Conservation (phyloP, 139 green algal species). For the Chlorella sp. region DNA sequence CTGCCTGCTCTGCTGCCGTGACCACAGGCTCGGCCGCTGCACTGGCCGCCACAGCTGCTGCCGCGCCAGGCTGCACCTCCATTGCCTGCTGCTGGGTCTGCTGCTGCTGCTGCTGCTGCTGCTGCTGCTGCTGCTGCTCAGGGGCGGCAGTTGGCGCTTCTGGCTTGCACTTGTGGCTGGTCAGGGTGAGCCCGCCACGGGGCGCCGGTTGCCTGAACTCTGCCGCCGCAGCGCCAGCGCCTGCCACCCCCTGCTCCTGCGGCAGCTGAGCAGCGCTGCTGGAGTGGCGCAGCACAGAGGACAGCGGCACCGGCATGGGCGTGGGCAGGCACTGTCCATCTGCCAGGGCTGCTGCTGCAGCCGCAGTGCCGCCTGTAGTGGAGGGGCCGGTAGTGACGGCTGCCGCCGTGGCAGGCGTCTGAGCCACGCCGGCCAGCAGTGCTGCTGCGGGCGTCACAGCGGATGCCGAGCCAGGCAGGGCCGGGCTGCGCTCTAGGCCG, state of each 20-base stretch:
- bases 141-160: not conserved
- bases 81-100: not conserved
- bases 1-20: not conserved
- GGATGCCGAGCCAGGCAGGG: not conserved
- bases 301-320: not conserved
- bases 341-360: not conserved
- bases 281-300: not conserved
- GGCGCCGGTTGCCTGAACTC: not conserved
- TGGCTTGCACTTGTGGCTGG: not conserved
- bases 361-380: not conserved
- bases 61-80: not conserved
- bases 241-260: not conserved
- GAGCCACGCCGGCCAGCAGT: not conserved
- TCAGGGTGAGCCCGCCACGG: not conserved
- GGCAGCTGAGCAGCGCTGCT: not conserved
- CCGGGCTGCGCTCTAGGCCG: not conserved
- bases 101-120: not conserved
- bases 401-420: not conserved
- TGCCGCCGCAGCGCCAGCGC: not conserved
- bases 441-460: constrained; percentile 5
- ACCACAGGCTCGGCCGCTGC: not conserved
- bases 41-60: not conserved
- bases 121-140: not conserved
- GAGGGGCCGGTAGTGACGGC: not conserved
- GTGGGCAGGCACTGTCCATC: constrained; percentile 26